These are phyloP conservation scores for Talaromyces rugulosus DNA, from an alignment of 2,329 filamentous ascomycete genomes.

Conservation along the genomic window DNA sequence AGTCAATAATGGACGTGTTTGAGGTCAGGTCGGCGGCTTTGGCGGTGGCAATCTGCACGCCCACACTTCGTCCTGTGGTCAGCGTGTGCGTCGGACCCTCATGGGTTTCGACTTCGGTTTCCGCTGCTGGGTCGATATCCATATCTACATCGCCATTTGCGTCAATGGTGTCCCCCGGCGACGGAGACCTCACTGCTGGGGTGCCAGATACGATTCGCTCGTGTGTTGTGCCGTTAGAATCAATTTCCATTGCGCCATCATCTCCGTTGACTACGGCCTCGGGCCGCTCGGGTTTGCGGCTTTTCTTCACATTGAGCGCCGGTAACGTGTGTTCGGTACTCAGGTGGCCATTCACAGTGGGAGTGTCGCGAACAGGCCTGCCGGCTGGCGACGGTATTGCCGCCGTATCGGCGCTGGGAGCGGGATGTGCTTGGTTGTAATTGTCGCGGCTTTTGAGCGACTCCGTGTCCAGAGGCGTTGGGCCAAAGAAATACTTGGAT, in stretches of 20 bases:
- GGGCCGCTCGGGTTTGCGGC: slow-evolving; percentile 28
- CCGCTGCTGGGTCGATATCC: slow-evolving; percentile 23
- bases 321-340: slow-evolving; percentile 26
- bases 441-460: slow-evolving; percentile 25
- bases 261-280: slow-evolving; percentile 25
- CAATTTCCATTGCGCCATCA: slow-evolving; percentile 38
- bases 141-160: slow-evolving; percentile 44
- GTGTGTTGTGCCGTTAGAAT: slow-evolving; percentile 30
- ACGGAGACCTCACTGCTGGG: slow-evolving; percentile 18
- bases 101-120: neutral
- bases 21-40: slow-evolving; percentile 45
- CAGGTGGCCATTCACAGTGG: slow-evolving; percentile 34
- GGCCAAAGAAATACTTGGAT: slow-evolving; percentile 45
- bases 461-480: slow-evolving; percentile 33
- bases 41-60: slow-evolving; percentile 45
- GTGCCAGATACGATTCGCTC: slow-evolving; percentile 21
- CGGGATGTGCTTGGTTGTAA: slow-evolving; percentile 18
- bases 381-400: slow-evolving; percentile 21
- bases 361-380: slow-evolving; percentile 31
- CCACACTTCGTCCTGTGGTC: slow-evolving; percentile 42
- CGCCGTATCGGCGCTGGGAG: slow-evolving; percentile 25
- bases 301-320: slow-evolving; percentile 26
- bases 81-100: slow-evolving; percentile 31
- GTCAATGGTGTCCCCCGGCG: slow-evolving; percentile 29
- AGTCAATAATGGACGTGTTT: slow-evolving; percentile 40